Evolutionary conservation across 2,329 filamentous ascomycete species (phyloP).

Genomic region (Fusarium albidum): DNA sequence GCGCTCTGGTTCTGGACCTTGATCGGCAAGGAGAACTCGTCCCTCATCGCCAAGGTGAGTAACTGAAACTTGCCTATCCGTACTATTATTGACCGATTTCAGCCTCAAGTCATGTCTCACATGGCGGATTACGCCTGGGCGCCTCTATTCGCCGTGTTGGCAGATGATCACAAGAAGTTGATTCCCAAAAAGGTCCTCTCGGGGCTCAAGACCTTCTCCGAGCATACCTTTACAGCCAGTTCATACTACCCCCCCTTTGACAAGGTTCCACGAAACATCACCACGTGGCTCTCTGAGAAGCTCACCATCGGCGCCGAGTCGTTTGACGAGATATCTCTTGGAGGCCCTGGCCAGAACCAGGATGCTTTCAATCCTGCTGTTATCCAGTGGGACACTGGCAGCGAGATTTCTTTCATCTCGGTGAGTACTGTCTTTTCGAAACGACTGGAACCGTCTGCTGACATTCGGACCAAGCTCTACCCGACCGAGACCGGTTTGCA

Average conservation of each 20-base stretch:
- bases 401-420: slow-evolving; percentile 43
- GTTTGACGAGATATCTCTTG: slow-evolving; percentile 63
- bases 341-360: slow-evolving; percentile 60
- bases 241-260: slow-evolving; percentile 68
- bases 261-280: slow-evolving; percentile 63
- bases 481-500: slow-evolving; percentile 42
- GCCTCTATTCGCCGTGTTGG: slow-evolving; percentile 63
- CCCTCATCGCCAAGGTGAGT: slow-evolving; percentile 44
- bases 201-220: slow-evolving; percentile 56
- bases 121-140: slow-evolving; percentile 66
- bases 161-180: slow-evolving; percentile 57
- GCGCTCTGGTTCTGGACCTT: slow-evolving; percentile 67
- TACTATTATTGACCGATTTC: not conserved
- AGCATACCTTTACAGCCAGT: slow-evolving; percentile 60
- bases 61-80: not conserved
- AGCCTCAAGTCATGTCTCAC: slow-evolving; percentile 65
- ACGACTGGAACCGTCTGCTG: slow-evolving; percentile 50
- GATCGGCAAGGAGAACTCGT: slow-evolving; percentile 56
- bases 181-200: slow-evolving; percentile 51
- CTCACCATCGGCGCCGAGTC: slow-evolving; percentile 69
- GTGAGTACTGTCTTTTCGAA: slow-evolving; percentile 38
- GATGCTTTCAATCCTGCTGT: slow-evolving; percentile 66
- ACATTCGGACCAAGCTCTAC: slow-evolving; percentile 46
- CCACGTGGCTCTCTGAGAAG: slow-evolving; percentile 63
- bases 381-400: slow-evolving; percentile 62